A percentile compares a stretch with the other conserved stretches of the same genome.
phyloP scores from a whole-genome alignment of 805 yeast genomes.

The Yarrowia osloensis region DNA sequence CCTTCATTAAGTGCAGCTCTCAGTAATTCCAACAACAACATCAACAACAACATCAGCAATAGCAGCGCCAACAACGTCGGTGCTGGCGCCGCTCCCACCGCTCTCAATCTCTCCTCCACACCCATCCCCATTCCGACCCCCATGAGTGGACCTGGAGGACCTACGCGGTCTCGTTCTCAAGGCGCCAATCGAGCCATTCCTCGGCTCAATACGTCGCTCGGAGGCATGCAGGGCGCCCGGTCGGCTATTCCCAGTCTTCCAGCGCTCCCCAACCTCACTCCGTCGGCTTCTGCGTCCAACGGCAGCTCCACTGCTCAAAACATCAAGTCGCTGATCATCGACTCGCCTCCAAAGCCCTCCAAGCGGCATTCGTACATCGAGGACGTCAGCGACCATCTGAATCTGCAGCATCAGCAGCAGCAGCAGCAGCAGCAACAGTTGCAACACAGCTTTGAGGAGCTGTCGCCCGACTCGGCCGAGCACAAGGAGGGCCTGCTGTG shows the following conservation, averaged over 20 bases:
- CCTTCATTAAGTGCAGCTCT: not conserved
- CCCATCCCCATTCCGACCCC: slow-evolving; percentile 17
- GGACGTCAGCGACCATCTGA: not conserved
- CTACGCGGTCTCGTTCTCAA: slow-evolving; percentile 23
- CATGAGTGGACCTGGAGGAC: not conserved
- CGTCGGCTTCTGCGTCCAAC: not conserved
- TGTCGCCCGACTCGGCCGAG: slow-evolving; percentile 18
- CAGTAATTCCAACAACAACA: not conserved
- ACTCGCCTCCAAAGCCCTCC: slow-evolving; percentile 4
- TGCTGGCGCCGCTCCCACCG: not conserved
- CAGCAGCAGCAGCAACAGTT: not conserved
- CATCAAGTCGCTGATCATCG: slow-evolving; percentile 29
- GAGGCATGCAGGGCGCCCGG: not conserved
- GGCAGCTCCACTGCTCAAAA: not conserved
- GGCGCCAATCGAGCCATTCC: slow-evolving; percentile 22
- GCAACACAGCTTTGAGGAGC: slow-evolving; percentile 4
- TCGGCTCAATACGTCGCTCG: slow-evolving; percentile 1
- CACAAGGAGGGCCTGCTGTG: slow-evolving; percentile 49
- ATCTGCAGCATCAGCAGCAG: not conserved
- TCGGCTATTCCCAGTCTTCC: slow-evolving; percentile 10
- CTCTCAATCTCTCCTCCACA: not conserved
- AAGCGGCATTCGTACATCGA: slow-evolving; percentile 10
- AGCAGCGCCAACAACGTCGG: not conserved
- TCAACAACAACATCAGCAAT: not conserved
- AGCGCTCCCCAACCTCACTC: not conserved